Base-by-base conservation (phyloP, 768 basidiomycete species). In the Lactarius psammicola region DNA sequence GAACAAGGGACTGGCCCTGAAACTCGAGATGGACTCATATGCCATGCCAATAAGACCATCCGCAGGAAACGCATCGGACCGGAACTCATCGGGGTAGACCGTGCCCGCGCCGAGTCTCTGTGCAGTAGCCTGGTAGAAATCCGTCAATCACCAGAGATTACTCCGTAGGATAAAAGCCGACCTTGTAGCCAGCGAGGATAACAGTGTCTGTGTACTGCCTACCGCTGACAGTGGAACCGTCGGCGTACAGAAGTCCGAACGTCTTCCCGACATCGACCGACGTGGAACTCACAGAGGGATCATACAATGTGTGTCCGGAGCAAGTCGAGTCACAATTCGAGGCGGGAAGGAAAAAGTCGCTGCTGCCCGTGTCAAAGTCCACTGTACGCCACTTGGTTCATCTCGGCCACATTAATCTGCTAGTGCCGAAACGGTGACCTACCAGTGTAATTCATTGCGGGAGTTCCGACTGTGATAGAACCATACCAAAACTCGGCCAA, bases 51-150 rank as follows among this genome's bases (percentile, higher is more conserved):
- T 70, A 7, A 83, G 59, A 6, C 81, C 82, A 42, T 83, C 81
- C 0, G 78, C 64, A 0, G 55, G 69, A 55, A 78, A 80, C 11
- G 65, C 42, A 17, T 64, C 62, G 13, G 4, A 56, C 42, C 69
- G 9, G 63, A 81, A 68, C 11, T 72, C 74, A 6, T 70, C 8
- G 13, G 78, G 79, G 59, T 80, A 81, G 2, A 70, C 71, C 17
- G 72, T 75, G 26, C 83, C 82, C 31, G 78, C 77, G 18, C 82
- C 82, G n/a, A 85, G 69, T 2, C 74, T 75, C 71, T 84, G 84
- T 42, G 70, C 71, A 3, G 67, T 70, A 10, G 79, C 81, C 71
- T 77, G 62, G 23, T 10, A 56, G 56, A 15, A 67, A 33, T 63
- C 65, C 64, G 31, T 30, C 7, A 15, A 58, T 17, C 15, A 40